phyloP scores from a whole-genome alignment of 441 rosid genomes.

The Pelargonium myrrhifolium region DNA sequence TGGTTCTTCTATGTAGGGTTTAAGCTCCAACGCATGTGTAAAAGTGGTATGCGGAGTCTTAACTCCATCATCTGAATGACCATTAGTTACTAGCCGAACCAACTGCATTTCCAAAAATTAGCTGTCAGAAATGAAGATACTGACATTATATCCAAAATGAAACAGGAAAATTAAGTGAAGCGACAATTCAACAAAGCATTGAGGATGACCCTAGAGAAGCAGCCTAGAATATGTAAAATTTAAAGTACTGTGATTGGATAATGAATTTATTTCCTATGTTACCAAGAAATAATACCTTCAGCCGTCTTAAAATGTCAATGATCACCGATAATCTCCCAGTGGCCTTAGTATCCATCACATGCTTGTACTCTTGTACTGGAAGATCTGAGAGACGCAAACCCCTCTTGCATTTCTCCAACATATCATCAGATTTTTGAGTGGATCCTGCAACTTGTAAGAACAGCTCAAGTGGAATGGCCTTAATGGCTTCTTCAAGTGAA shows the following conservation, averaged over 20 bases:
- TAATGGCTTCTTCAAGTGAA: slow-evolving; percentile 69
- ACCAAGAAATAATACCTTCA: slow-evolving; percentile 53
- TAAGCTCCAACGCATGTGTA: slow-evolving; percentile 79
- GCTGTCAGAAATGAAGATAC: not conserved
- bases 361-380: slow-evolving; percentile 57
- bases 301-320: slow-evolving; percentile 71
- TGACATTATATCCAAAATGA: not conserved
- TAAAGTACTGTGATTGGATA: not conserved
- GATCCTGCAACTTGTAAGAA: slow-evolving; percentile 86
- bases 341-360: slow-evolving; percentile 71
- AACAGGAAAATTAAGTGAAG: no score
- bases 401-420: slow-evolving; percentile 71
- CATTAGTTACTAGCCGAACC: slow-evolving; percentile 62
- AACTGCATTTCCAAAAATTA: slow-evolving; percentile 34
- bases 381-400: slow-evolving; percentile 71
- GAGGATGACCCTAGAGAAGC: not conserved
- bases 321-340: slow-evolving; percentile 73
- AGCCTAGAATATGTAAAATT: not conserved
- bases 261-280: not conserved
- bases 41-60: slow-evolving; percentile 50
- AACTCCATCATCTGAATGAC: slow-evolving; percentile 40
- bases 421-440: slow-evolving; percentile 52
- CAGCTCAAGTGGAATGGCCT: slow-evolving; percentile 74
- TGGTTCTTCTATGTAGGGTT: slow-evolving; percentile 92
- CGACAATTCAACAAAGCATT: not conserved